Base-by-base conservation (phyloP, 2,329 filamentous ascomycete species). In the Aureobasidium namibiae region DNA sequence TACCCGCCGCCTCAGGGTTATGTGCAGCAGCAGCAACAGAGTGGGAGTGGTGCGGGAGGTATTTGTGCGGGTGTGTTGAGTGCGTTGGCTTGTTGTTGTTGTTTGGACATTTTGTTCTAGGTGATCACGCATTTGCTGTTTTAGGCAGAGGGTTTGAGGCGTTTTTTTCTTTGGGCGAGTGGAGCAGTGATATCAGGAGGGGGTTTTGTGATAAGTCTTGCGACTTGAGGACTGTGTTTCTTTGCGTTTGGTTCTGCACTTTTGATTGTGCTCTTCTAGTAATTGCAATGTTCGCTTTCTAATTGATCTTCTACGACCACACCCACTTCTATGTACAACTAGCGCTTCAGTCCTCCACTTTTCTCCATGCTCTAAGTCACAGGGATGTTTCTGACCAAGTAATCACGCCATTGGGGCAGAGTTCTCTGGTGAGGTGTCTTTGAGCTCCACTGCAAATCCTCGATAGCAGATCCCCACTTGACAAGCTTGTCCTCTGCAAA, bases 11-110 rank as follows among this genome's bases (percentile, higher is more conserved):
- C 68, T 60, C 70, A 70, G 54, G 71, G 72, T 9, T 44, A 44
- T 10, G 41, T 44, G 45, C 66, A 68, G 14, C 67, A 71, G 53
- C 68, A 73, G 38, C 68, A 69, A 50, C 67, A 67, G 6, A 64
- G 67, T 13, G 64, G 64, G 13, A 16, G 45, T 11, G 26, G n/a
- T 8, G 66, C 64, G 6, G 65, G 57, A 9, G 76, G 76, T 2
- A 71, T 76, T 33, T 79, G 77, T 58, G 76, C 76, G 1, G 77
- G 76, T 67, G 68, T 79, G 16, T 66, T 77, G 64, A 76, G 74
- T 48, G 76, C 74, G 18, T 56, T 78, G 59, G 76, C 77, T 9
- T 78, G 76, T 63, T 79, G 77, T 64, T 79, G 77, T 65, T 79
- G 77, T 67, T 71, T 79, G 69, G 76, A 78, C 68, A 72, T 75